A percentile compares a stretch with the other conserved stretches of the same genome.
Evolutionary conservation across 306 rosid genomes (phyloP).

Genomic region (Acacia crassicarpa): DNA sequence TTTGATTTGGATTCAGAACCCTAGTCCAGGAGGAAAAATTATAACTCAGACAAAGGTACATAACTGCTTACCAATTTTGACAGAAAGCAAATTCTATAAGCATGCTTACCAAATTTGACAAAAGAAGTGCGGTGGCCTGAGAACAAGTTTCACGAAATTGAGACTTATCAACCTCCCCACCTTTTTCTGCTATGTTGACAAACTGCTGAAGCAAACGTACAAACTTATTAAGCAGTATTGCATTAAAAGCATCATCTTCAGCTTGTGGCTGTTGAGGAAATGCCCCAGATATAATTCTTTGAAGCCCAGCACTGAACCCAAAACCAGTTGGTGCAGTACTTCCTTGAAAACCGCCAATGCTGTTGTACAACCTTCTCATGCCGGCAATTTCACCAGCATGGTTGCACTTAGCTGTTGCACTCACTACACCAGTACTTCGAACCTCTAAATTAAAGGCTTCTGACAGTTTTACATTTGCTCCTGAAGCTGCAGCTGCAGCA

Average conservation of each 20-base stretch:
- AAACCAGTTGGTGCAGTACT: constrained; percentile 59
- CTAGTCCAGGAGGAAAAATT: constrained; percentile 54
- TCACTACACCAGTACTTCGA: constrained; percentile 88
- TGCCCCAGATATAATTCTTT: constrained; percentile 93
- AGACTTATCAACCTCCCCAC: constrained; percentile 80
- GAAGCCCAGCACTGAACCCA: constrained; percentile 82
- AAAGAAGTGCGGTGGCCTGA: constrained; percentile 92
- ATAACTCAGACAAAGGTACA: constrained; percentile 37
- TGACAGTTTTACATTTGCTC: constrained; percentile 79
- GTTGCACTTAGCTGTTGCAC: constrained; percentile 92
- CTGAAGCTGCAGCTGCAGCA: constrained; percentile 98
- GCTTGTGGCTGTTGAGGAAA: constrained; percentile 78
- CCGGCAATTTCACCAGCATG: constrained; percentile 99
- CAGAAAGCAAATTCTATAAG: constrained; percentile 15
- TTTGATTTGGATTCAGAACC: constrained; percentile 83
- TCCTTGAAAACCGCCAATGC: constrained; percentile 94
- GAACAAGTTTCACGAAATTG: constrained; percentile 96
- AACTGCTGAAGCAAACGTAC: constrained; percentile 90
- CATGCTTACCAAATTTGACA: constrained; percentile 82
- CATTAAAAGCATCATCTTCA: constrained; percentile 83
- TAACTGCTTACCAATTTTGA: not conserved
- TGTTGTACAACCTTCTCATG: constrained; percentile 95
- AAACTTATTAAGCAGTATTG: constrained; percentile 81
- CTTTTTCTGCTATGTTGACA: constrained; percentile 89
- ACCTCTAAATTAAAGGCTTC: constrained; percentile 96